Evolutionary conservation across 345 rosid genomes (phyloP).

Genomic region (Trapa incisa): DNA sequence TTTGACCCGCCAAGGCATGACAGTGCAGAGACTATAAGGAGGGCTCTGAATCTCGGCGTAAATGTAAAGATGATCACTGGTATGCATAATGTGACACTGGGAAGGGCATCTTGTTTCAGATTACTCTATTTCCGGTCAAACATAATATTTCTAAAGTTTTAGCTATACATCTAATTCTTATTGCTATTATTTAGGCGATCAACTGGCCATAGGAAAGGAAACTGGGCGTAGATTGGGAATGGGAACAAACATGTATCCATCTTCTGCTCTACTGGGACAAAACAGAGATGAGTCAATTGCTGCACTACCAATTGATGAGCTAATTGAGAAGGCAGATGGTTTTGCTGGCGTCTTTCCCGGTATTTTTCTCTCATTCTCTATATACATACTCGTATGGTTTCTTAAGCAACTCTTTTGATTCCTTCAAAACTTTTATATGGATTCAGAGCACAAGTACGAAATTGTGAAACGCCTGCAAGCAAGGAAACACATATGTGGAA

Average conservation of each 20-base stretch:
- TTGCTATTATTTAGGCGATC: conserved; percentile 56
- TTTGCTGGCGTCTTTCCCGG: conserved; percentile 99
- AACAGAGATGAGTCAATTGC: conserved; percentile 86
- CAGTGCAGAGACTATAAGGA: conserved; percentile 91
- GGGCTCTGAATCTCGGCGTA: conserved; percentile 92
- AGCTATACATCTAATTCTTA: conserved; percentile 10
- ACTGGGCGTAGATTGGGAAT: conserved; percentile 96
- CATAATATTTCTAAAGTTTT: neutral
- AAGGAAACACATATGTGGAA: conserved; percentile 93
- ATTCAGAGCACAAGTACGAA: conserved; percentile 92
- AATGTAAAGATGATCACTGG: conserved; percentile 99
- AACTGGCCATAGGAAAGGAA: conserved; percentile 94
- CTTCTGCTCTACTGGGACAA: conserved; percentile 90
- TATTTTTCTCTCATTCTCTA: conserved; percentile 7
- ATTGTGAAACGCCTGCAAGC: conserved; percentile 93
- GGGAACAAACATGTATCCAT: conserved; percentile 99
- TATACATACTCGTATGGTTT: neutral
- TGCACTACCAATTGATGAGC: conserved; percentile 86
- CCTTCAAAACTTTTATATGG: conserved; percentile 1
- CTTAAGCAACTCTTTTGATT: neutral
- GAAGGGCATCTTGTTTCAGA: too few species aligned
- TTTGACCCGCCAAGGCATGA: conserved; percentile 99
- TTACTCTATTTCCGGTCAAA: neutral
- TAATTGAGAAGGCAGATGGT: conserved; percentile 97
- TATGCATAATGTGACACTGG: conserved; percentile 5